Conservation (phyloP, 768 basidiomycete genomes). For the Pisolithus tinctorius region DNA sequence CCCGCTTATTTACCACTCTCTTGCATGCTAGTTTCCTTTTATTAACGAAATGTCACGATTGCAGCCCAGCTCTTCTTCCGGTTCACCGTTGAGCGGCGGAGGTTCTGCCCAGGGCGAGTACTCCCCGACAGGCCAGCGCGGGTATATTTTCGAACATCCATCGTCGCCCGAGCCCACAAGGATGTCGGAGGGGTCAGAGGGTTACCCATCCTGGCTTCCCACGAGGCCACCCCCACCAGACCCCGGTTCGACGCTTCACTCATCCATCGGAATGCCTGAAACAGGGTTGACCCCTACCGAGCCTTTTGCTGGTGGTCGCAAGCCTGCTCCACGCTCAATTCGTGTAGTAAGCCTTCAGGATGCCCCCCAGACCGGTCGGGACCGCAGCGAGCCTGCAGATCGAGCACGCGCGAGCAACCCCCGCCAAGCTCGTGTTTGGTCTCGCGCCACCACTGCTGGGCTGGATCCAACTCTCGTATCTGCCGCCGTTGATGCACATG, state of each 20-base stretch:
- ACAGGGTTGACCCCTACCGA: slow-evolving; percentile 28
- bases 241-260: slow-evolving; percentile 64
- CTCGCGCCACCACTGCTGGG: slow-evolving; percentile 45
- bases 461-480: slow-evolving; percentile 39
- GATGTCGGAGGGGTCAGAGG: slow-evolving; percentile 44
- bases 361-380: slow-evolving; percentile 33
- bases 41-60: slow-evolving; percentile 34
- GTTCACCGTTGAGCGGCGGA: slow-evolving; percentile 23
- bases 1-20: slow-evolving; percentile 19
- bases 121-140: slow-evolving; percentile 22
- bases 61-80: slow-evolving; percentile 23
- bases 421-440: slow-evolving; percentile 47
- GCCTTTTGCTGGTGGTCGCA: slow-evolving; percentile 48
- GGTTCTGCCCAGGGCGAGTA: slow-evolving; percentile 11
- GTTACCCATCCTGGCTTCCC: slow-evolving; percentile 84
- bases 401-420: slow-evolving; percentile 39
- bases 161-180: slow-evolving; percentile 30
- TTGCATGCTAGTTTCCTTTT: slow-evolving; percentile 24
- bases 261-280: slow-evolving; percentile 38
- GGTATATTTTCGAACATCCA: slow-evolving; percentile 27
- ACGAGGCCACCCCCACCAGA: slow-evolving; percentile 69
- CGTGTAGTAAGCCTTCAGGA: slow-evolving; percentile 72
- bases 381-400: slow-evolving; percentile 44
- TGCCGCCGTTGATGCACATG: slow-evolving; percentile 26
- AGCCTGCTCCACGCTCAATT: slow-evolving; percentile 73